Percentiles rank a stretch among this genome's conserved stretches.
Evolutionary conservation across 2,329 filamentous ascomycete species (phyloP).

Genomic region (Ophiocordyceps camponoti-saundersi): DNA sequence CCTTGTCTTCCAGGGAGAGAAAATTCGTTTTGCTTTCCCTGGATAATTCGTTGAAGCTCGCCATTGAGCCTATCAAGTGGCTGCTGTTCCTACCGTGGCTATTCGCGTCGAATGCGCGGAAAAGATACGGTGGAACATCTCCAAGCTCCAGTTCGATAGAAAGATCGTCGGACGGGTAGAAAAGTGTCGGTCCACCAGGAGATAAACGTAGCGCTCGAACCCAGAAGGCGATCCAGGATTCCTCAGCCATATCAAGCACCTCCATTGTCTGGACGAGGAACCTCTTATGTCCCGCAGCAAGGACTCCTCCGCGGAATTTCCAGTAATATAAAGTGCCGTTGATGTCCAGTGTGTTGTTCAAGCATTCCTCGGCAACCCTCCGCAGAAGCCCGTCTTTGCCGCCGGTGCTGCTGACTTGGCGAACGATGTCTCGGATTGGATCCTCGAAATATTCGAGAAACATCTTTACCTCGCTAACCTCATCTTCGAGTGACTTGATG

Average conservation of each 20-base stretch:
- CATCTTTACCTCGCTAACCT: neutral
- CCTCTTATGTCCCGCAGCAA: neutral
- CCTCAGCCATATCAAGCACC: neutral
- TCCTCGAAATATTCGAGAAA: neutral
- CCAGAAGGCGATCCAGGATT: neutral
- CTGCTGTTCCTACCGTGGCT: neutral
- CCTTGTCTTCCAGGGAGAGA: neutral
- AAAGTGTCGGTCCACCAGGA: neutral
- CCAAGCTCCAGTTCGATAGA: neutral
- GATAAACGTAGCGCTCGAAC: neutral
- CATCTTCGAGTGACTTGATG: neutral
- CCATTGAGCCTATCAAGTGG: neutral
- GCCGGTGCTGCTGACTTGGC: neutral
- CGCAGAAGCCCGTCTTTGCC: neutral
- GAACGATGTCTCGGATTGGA: neutral
- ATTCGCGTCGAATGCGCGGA: neutral
- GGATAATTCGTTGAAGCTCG: neutral
- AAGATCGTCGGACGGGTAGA: neutral
- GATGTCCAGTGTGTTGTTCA: neutral
- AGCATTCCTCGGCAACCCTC: neutral
- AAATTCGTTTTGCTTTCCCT: neutral
- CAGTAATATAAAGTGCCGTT: too few relatives aligned
- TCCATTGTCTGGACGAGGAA: neutral
- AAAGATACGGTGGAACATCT: neutral
- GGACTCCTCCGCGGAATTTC: too few relatives aligned